Evolutionary conservation across 2,329 filamentous ascomycete genomes (phyloP), one percentile per base, ranked within the genome.

Genomic region (Pestalotiopsis sp.): DNA sequence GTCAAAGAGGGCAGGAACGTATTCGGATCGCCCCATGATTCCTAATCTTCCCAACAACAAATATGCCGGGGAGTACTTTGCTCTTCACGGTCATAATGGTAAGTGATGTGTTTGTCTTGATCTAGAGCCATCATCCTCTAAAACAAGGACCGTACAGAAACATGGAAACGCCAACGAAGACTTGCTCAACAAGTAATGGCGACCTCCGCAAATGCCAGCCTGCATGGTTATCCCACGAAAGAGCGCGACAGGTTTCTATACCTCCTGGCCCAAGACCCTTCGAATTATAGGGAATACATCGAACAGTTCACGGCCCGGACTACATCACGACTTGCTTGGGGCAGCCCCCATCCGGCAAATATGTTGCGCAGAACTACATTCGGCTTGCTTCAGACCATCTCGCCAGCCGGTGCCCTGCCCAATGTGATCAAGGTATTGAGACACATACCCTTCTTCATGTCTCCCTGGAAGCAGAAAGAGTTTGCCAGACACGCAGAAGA

Each of bases 161-260:
- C 79, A 3, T 86, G 84, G 84, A 84, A 81, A 72, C 79, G 82
- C n/a, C 83, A 85, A 72, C 79, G 83, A 7, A 84, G 81, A 74
- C 79, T 84, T 25, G 81, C 80, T 69, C 79, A 81, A 66, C 79
- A 82, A 69, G 74, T 85, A 17, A 85, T 85, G 82, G 74, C 78
- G 36, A 73, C 74, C 56, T 79, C 78, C 23, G 74, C 79, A 13
- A 77, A 78, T n/a, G 75, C 73, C 1, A 77, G 75, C 1, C 75
- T 85, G 4, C 81, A 84, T 71, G 73, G 75, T 13, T 85, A 85
- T 69, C 83, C 83, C 3, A 77, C 78, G 1, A 76, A 77, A 56
- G 83, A 85, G 75, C 79, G 77, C 7, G 83, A 87, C 66, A 80
- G 81, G 1, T 83, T 85, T 68, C 74, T 85, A 17, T 82, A 82